Conservation (phyloP, 345 rosid genomes). For the Salix viminalis region DNA sequence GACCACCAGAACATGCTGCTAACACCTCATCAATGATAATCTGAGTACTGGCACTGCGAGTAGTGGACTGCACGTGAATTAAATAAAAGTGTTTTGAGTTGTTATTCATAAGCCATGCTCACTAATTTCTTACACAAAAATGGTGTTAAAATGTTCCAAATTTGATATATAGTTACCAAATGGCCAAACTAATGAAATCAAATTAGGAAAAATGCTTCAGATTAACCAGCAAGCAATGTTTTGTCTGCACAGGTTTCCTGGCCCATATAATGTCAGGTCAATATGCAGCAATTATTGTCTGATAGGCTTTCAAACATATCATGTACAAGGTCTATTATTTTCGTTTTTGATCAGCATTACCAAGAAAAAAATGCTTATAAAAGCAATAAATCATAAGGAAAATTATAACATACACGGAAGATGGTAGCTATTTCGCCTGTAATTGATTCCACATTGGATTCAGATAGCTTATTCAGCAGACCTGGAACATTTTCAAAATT, state of each 20-base stretch:
- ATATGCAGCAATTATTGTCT: not conserved
- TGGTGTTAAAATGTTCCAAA: not conserved
- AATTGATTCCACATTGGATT: constrained; percentile 80
- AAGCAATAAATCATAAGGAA: not conserved
- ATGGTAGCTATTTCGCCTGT: constrained; percentile 69
- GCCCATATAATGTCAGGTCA: not conserved
- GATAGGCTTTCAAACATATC: not conserved
- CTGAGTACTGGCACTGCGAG: constrained; percentile 60
- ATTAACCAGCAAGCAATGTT: not conserved
- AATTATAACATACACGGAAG: constrained; percentile 48
- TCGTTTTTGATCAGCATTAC: not conserved
- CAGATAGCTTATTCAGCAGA: constrained; percentile 77
- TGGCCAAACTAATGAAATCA: not conserved
- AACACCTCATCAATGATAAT: constrained; percentile 71
- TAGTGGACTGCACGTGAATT: constrained; percentile 48
- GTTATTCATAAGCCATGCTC: not conserved
- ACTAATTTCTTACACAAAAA: not conserved
- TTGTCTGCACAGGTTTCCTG: not conserved
- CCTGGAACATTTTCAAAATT: constrained; percentile 42
- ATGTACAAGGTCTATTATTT: not conserved
- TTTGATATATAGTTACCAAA: not conserved
- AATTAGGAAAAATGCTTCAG: too few relatives aligned
- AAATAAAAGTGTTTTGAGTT: constrained; percentile 16
- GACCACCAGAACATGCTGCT: constrained; percentile 67
- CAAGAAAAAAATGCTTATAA: not conserved